phyloP scores from a whole-genome alignment of 2,329 filamentous ascomycete species.

The Stagonosporopsis vannaccii region DNA sequence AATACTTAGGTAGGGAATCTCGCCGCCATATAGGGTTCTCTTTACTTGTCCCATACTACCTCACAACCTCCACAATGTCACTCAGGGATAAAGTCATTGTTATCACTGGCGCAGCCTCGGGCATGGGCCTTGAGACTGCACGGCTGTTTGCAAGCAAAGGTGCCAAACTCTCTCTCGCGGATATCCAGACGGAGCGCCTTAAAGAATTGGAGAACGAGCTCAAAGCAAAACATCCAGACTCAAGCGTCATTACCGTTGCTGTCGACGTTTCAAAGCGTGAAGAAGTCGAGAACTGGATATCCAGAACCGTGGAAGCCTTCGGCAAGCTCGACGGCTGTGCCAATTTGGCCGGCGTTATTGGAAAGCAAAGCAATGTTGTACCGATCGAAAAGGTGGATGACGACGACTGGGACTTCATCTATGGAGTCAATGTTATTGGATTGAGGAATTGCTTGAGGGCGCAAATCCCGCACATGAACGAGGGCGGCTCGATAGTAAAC shows the following conservation, averaged over 20 bases:
- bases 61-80: slow-evolving; percentile 22
- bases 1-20: not conserved
- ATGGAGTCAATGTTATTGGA: slow-evolving; percentile 50
- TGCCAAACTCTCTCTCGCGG: slow-evolving; percentile 43
- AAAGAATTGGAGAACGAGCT: slow-evolving; percentile 32
- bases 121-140: slow-evolving; percentile 42
- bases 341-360: slow-evolving; percentile 57
- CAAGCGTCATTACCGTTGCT: slow-evolving; percentile 45
- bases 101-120: slow-evolving; percentile 43
- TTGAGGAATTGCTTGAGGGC: slow-evolving; percentile 50
- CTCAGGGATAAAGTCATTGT: slow-evolving; percentile 41
- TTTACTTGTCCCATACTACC: not conserved
- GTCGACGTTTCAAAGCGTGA: slow-evolving; percentile 59
- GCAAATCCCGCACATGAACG: slow-evolving; percentile 51
- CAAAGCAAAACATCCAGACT: slow-evolving; percentile 12
- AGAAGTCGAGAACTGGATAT: slow-evolving; percentile 62
- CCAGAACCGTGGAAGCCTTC: slow-evolving; percentile 54
- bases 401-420: slow-evolving; percentile 51
- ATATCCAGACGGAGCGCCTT: slow-evolving; percentile 38
- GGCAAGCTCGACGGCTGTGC: slow-evolving; percentile 53
- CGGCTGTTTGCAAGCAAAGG: slow-evolving; percentile 37
- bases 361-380: slow-evolving; percentile 32
- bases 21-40: not conserved
- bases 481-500: slow-evolving; percentile 51
- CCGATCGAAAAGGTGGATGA: slow-evolving; percentile 41